These are phyloP conservation scores for Aspergillus biplanus DNA, from an alignment of 495 filamentous ascomycete genomes.

Conservation along the genomic window DNA sequence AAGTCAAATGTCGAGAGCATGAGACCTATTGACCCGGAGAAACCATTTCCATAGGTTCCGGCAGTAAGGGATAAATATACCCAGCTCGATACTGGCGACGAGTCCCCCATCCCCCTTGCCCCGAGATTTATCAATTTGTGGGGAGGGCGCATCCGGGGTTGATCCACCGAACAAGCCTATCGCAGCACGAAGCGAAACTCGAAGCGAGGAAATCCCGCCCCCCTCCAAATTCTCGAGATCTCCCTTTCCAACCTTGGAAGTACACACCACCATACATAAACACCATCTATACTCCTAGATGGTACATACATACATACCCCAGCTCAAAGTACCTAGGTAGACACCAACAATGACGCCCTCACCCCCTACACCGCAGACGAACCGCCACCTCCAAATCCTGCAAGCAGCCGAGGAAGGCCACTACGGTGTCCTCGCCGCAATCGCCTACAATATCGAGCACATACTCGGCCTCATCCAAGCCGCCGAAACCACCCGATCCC, in stretches of 20 bases:
- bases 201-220: no score
- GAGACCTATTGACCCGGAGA: neutral
- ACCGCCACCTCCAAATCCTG: neutral
- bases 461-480: constrained; percentile 71
- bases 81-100: neutral
- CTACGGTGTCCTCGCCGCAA: constrained; percentile 72
- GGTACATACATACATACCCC: no score
- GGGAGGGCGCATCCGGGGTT: no score
- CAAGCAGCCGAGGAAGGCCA: constrained; percentile 61
- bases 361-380: neutral
- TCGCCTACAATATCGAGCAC: constrained; percentile 78
- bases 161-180: no score
- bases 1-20: neutral
- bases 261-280: no score
- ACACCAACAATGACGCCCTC: neutral
- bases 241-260: no score
- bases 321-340: neutral
- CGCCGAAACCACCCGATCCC: constrained; percentile 67
- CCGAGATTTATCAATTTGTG: neutral
- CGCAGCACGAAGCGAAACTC: no score
- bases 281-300: no score
- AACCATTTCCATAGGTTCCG: neutral
- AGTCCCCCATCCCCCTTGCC: neutral
- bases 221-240: no score
- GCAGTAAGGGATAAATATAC: neutral